Conservation (phyloP, 1,284 basidiomycete species). For the Ganoderma lucidum region DNA sequence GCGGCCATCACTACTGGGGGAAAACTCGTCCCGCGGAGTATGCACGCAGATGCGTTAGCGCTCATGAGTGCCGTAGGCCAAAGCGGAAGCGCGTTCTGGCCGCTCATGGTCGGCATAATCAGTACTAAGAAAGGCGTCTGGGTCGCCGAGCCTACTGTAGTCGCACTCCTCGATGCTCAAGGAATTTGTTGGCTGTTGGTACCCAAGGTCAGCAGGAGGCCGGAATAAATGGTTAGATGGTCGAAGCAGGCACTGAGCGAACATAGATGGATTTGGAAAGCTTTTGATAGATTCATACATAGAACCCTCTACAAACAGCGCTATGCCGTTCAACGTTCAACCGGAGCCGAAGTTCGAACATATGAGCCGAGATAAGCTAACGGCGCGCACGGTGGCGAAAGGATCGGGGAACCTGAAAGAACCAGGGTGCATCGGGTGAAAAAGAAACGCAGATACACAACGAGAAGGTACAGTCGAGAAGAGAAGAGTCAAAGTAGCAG, state of each 20-base stretch:
- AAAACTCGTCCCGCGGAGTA: constrained; percentile 41
- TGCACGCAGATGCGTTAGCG: constrained; percentile 45
- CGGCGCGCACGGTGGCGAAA: neutral
- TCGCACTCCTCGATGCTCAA: constrained; percentile 40
- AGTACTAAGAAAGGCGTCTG: constrained; percentile 45
- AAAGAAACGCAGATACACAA: constrained; percentile 14
- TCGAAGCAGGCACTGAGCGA: neutral
- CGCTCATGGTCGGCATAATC: constrained; percentile 44
- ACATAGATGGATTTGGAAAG: neutral
- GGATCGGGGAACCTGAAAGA: neutral
- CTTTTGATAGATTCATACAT: constrained; percentile 8
- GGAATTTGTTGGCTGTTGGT: constrained; percentile 40
- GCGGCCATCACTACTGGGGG: constrained; percentile 41
- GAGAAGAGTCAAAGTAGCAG: constrained; percentile 13
- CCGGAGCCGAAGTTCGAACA: neutral
- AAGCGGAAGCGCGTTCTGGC: constrained; percentile 46
- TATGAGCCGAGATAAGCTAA: neutral
- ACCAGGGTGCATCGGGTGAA: constrained; percentile 5
- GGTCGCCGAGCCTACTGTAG: constrained; percentile 43
- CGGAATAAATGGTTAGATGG: constrained; percentile 15
- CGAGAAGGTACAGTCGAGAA: constrained; percentile 20
- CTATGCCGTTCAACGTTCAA: constrained; percentile 1
- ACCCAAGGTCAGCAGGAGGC: constrained; percentile 34
- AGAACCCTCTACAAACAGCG: constrained; percentile 8
- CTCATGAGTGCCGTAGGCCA: constrained; percentile 44